These are phyloP conservation scores for Pleurotus salmoneostramineus DNA, from an alignment of 768 basidiomycete species.

Conservation along the genomic window DNA sequence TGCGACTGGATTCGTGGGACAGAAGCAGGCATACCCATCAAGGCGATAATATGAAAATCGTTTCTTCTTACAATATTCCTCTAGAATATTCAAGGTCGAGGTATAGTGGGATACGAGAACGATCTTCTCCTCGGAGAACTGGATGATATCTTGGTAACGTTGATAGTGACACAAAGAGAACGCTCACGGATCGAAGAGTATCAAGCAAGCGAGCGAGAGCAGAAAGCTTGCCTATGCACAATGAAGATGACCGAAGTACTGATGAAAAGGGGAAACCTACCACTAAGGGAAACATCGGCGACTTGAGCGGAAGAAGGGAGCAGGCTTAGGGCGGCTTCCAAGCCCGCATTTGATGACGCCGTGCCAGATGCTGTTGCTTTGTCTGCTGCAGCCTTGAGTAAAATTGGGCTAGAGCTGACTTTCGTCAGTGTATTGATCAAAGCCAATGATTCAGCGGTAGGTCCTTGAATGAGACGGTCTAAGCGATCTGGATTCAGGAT, in stretches of 20 bases:
- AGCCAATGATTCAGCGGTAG: constrained; percentile 74
- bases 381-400: constrained; percentile 77
- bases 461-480: constrained; percentile 63
- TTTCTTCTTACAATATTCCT: constrained; percentile 76
- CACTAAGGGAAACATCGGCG: constrained; percentile 77
- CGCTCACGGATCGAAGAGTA: constrained; percentile 50
- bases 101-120: constrained; percentile 97
- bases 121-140: constrained; percentile 90
- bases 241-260: constrained; percentile 3
- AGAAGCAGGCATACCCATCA: constrained; percentile 61
- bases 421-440: constrained; percentile 81
- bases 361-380: constrained; percentile 44
- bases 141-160: constrained; percentile 5
- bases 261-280: constrained; percentile 37
- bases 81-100: constrained; percentile 87
- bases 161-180: neutral
- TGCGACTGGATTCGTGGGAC: neutral
- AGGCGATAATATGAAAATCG: constrained; percentile 79
- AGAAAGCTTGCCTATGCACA: constrained; percentile 62
- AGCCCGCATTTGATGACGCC: constrained; percentile 31
- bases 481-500: constrained; percentile 73
- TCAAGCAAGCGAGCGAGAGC: constrained; percentile 64
- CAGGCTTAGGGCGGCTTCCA: constrained; percentile 58
- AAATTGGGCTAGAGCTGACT: constrained; percentile 88
- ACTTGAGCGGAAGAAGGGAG: constrained; percentile 57